Base-by-base conservation (phyloP, 164 flowering plant species). In the Magnolia kwangsiensis region DNA sequence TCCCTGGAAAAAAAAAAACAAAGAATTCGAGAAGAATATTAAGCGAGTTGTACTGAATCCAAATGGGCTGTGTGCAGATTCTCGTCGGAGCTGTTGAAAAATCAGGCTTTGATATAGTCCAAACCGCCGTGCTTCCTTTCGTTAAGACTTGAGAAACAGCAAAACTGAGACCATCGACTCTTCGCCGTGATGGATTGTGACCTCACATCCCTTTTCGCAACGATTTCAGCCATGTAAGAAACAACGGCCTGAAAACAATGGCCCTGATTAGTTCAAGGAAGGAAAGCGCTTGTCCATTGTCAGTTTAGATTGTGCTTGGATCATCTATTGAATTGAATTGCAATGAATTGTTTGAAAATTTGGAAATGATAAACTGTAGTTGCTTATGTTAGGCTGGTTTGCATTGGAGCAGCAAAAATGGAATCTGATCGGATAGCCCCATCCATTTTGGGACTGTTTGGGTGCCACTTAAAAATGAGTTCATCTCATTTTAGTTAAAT, bases 211-310 rank as follows among this genome's bases (percentile, higher is more conserved):
- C 83, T 87, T 63, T 88, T 87, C 18, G 87, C 86, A 77, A 83
- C 89, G 69, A 84, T 85, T 20, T 92, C 92, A 59, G 83, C 86
- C 96, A 94, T 92, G 86, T 87, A 92, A 51, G 82, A 90, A 78
- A 94, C 94, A 80, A 89, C 95, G 66, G 91, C 98, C 98, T 94
- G 84, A 76, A 73, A 59, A 72, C 27, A 72, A 80, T 31, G 71
- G 69, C 67, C 67, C 58, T 51, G 27, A 14, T 63, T 78, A 29
- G 82, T 74, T 49, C 63, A 9, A 63, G 14, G 11, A 68, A 68
- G 71, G 18, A 68, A 68, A 29, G 13, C 7, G 31, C 29, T 31
- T 31, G 50, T 27, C 69, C 11, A 68, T 13, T 7, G 8, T 29
- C 7, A 51, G 14, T 37, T 68, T 68, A 8, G 45, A 16, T 68